Evolutionary conservation across 441 rosid species (phyloP), one percentile per base, ranked within the genome.

Genomic region (Mallotus repandus): DNA sequence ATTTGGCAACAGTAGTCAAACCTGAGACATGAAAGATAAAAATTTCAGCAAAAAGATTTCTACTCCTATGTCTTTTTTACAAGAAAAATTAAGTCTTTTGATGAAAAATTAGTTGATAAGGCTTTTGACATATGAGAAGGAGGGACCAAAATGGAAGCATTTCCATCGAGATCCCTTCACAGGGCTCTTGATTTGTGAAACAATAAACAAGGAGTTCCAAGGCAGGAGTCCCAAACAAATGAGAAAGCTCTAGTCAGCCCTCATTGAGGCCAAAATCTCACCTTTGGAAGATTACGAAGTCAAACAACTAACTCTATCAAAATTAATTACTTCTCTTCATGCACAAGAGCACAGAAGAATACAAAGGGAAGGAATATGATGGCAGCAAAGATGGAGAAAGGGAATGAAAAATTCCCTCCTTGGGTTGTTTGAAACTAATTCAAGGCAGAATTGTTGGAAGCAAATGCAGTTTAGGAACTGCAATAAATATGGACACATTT

Each of bases 1-100:
- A 81, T 77, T 85, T 82, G 76, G 98, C 89, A 80, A 91, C 98
- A 82, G 80, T 88, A 49, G 69, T 77, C 68, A 96, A 85, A 81
- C 95, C 98, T 96, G 88, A 77, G 63, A 82, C 72, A 83, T 52
- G 35, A 76, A 61, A 59, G 64, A 68, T 18, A 21, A 48, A 77
- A 64, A 18, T 22, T 63, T 69, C 63, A 74, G 25, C 56, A 19
- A 35, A 63, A 16, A n/a, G 15, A 32, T 50, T 50, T 14, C 12
- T 4, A 11, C 16, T 14, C 54, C 54, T 4, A 14, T 15, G 3
- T 13, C 54, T 50, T 50, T 3, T 50, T 13, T 50, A 50, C 18
- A 14, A 50, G 16, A 50, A 14, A 13, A 14, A 50, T 50, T 50
- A 50, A 1, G 18, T 11, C 1, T 50, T 14, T 50, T 50, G 54